Conservation (phyloP, 192 early-diverging fungal species). For the Coemansia sp. region DNA sequence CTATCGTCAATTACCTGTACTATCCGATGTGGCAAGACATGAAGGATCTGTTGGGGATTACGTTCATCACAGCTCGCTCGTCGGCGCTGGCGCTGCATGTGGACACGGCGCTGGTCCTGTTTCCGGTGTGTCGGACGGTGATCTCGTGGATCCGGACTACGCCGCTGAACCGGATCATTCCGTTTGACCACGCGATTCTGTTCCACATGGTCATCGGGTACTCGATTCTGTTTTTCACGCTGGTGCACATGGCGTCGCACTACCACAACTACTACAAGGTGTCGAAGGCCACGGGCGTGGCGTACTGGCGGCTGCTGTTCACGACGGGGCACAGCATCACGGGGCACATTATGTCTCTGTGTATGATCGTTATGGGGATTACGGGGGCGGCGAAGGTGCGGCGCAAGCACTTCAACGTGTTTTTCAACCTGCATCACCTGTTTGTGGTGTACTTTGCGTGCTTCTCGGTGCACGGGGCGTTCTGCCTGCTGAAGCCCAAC, state of each 20-base stretch:
- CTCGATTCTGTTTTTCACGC: constrained; percentile 76
- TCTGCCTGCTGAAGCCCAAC: constrained; percentile 80
- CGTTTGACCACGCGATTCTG: constrained; percentile 82
- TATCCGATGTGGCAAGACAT: constrained; percentile 59
- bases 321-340: constrained; percentile 78
- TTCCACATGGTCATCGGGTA: constrained; percentile 83
- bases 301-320: constrained; percentile 59
- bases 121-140: constrained; percentile 82
- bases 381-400: constrained; percentile 65
- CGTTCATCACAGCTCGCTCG: constrained; percentile 63
- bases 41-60: constrained; percentile 56
- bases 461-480: constrained; percentile 78
- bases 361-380: constrained; percentile 79
- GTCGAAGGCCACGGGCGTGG: constrained; percentile 25
- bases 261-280: constrained; percentile 76
- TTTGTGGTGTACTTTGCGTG: constrained; percentile 85
- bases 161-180: constrained; percentile 73
- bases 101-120: constrained; percentile 75
- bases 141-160: constrained; percentile 78
- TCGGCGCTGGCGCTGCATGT: constrained; percentile 74
- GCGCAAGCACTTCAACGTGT: constrained; percentile 63
- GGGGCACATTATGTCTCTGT: constrained; percentile 73
- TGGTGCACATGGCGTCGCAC: constrained; percentile 71
- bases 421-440: constrained; percentile 88
- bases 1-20: constrained; percentile 65